A percentile compares a stretch with the other conserved stretches of the same genome.
These are phyloP conservation scores for Ceratobasidium sp. DNA, from an alignment of 1,284 basidiomycete genomes.

Conservation along the genomic window DNA sequence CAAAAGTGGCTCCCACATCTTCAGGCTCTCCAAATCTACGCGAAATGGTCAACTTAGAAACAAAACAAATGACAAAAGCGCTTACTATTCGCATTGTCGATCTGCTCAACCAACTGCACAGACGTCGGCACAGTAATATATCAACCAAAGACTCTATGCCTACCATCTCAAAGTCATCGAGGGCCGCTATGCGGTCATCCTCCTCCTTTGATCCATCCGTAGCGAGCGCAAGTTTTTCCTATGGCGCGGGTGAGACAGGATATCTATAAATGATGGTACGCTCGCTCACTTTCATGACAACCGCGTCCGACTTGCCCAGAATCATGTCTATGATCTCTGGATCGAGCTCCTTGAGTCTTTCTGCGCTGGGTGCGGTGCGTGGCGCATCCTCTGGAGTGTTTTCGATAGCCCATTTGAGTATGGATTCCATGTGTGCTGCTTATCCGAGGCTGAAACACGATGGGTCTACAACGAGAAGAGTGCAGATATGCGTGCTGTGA, in stretches of 20 bases:
- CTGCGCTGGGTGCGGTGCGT: conserved; percentile 25
- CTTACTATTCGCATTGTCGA: conserved; percentile 94
- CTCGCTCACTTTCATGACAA: conserved; percentile 70
- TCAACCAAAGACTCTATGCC: conserved; percentile 41
- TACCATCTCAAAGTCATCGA: conserved; percentile 97
- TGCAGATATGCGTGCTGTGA: not conserved
- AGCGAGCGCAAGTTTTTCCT: conserved; percentile 77
- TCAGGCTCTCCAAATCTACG: conserved; percentile 80
- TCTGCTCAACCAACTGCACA: conserved; percentile 82
- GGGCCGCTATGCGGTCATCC: conserved; percentile 74
- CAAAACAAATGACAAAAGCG: not conserved
- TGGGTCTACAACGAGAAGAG: not conserved
- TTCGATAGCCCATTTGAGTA: conserved; percentile 78
- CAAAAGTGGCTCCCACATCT: conserved; percentile 87
- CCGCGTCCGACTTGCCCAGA: conserved; percentile 84
- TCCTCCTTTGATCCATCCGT: conserved; percentile 67
- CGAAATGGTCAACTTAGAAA: conserved; percentile 6
- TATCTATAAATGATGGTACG: not conserved
- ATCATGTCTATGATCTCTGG: conserved; percentile 85
- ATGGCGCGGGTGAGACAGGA: not conserved
- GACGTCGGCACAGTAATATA: not conserved
- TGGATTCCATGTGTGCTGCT: conserved; percentile 63
- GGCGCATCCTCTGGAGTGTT: conserved; percentile 53
- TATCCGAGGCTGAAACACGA: not conserved
- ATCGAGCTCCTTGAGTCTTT: conserved; percentile 60